Evolutionary conservation across 345 rosid genomes (phyloP).

Genomic region (Dipteronia sinensis): DNA sequence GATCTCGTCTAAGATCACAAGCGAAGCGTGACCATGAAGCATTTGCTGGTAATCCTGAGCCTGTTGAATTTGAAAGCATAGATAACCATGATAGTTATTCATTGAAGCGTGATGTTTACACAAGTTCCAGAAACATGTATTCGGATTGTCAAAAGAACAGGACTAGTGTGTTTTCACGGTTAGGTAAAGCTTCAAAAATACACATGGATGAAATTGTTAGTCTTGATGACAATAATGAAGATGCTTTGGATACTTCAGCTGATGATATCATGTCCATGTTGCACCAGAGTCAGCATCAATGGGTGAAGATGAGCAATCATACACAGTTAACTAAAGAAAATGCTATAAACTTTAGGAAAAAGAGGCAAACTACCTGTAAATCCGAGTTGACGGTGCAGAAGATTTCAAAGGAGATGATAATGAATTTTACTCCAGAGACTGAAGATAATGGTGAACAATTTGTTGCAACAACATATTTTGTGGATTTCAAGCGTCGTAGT

Average conservation of each 20-base stretch:
- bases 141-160: conserved; percentile 26
- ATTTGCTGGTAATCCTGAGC: conserved; percentile 16
- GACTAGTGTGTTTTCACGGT: conserved; percentile 55
- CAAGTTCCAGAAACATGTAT: conserved; percentile 10
- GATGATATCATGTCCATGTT: conserved; percentile 53
- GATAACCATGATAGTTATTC: conserved; percentile 11
- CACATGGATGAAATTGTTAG: conserved; percentile 16
- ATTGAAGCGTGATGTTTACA: background rate
- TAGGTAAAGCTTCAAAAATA: conserved; percentile 34
- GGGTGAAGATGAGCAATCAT: conserved; percentile 31
- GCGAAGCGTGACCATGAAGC: conserved; percentile 20
- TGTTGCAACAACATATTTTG: conserved; percentile 34
- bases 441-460: conserved; percentile 27
- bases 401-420: conserved; percentile 26
- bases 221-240: conserved; percentile 16
- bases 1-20: conserved; percentile 19
- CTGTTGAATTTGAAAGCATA: conserved; percentile 18
- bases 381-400: conserved; percentile 5
- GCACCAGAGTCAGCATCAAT: conserved; percentile 26
- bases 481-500: conserved; percentile 61
- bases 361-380: conserved; percentile 12
- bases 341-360: conserved; percentile 19
- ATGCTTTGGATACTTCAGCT: conserved; percentile 33
- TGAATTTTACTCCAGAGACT: conserved; percentile 15
- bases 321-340: conserved; percentile 14